Evolutionary conservation across 108 stramenopile genomes (phyloP), one percentile per base, ranked within the genome.

Genomic region (Craspedostauros australis): DNA sequence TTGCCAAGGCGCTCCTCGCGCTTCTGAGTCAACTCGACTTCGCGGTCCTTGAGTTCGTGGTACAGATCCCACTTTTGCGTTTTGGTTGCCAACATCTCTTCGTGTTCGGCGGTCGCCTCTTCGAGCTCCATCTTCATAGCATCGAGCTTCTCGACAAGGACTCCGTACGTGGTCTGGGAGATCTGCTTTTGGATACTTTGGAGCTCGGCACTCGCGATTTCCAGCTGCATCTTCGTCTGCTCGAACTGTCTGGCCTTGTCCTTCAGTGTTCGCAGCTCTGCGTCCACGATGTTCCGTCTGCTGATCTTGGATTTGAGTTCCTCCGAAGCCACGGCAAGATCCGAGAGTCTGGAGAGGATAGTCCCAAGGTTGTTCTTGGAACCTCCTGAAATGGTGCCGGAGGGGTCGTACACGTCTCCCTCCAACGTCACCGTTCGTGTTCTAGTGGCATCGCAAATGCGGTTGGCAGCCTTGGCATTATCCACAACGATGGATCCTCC

Each of bases 371-470:
- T 79, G 50, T 80, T 68, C 31, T 71, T 70, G 1, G 92, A 92
- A 6, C 96, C 96, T 44, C 96, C 96, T 30, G 95, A 91, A 34
- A 99, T 93, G 14, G 96, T 96, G 22, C 98, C 98, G 2, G 93
- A 81, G 0, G 98, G 98, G 58, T 99, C 97, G 62, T 92, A 97
- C 14, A 93, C 81, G 57, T 99, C 98, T 29, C 98, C 98, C 23
- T 95, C 93, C 23, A 95, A 60, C 20, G 98, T 99, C 3, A 98
- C 96, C 11, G 94, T 94, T 26, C 80, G 78, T 15, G 91, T 86
- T 42, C 85, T 86, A 27, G 96, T 93, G 5, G 75, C 66, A 64
- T 96, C 96, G 37, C 96, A 96, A 52, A 95, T 92, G 6, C 73
- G 50, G 59, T 93, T 95, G 1, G 97, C 98, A 39, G 94, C 76